Evolutionary conservation across 139 green algal species (phyloP).

Genomic region (Trebouxia sp.): DNA sequence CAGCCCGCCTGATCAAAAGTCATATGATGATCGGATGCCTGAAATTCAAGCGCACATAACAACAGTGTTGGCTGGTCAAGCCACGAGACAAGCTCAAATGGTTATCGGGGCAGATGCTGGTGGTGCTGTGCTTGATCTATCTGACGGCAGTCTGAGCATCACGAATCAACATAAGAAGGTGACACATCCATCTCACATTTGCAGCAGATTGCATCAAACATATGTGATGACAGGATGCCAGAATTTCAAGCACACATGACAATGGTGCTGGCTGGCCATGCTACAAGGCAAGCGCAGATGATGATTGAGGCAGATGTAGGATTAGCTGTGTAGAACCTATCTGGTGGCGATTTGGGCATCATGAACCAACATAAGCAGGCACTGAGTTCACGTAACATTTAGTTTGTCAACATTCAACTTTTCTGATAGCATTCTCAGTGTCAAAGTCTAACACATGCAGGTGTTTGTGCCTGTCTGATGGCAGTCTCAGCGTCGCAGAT

Average conservation of each 20-base stretch:
- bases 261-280: neutral
- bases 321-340: neutral
- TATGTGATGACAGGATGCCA: conserved; percentile 2
- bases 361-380: too few species aligned
- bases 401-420: too few species aligned
- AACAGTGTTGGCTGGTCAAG: neutral
- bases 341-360: too few species aligned
- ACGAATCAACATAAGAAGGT: conserved; percentile 1
- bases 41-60: neutral
- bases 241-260: neutral
- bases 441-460: too few species aligned
- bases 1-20: neutral
- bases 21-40: conserved; percentile 9
- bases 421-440: too few species aligned
- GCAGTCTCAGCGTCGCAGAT: neutral
- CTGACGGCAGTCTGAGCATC: neutral
- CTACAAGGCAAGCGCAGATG: neutral
- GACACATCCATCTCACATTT: neutral
- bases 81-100: neutral
- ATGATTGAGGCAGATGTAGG: neutral
- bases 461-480: too few species aligned
- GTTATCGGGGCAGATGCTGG: neutral
- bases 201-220: neutral
- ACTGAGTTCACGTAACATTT: too few species aligned
- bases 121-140: neutral